Base-by-base conservation (phyloP, 202 grass and related monocot genomes). In the Carex sylvatica region DNA sequence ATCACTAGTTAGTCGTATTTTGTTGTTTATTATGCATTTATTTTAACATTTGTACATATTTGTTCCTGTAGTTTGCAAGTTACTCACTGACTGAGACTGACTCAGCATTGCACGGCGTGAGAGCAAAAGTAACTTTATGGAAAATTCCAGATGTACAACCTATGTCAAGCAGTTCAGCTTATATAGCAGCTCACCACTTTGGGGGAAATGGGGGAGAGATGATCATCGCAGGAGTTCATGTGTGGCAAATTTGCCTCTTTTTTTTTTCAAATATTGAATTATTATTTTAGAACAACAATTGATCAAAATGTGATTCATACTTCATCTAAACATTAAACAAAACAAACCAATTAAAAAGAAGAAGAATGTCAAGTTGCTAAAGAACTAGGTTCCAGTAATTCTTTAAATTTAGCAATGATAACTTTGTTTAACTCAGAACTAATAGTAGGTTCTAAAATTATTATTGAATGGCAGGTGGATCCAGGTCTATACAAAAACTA, bases 181-280 rank as follows among this genome's bases (percentile, higher is more conserved):
- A 60, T 2, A 79, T 79, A 55, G 76, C 31, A 59, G 51, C 53
- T 20, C 35, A 44, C 2, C 10, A 11, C 36, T 70, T 11, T 14
- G 61, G 24, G 0, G 24, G 30, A 30, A 64, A 64, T 14, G 61
- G 61, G 23, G 24, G 5, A 13, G 73, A 77, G 33, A 58, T 7
- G 4, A 79, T 79, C 35, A 28, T 54, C 19, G 76, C 76, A 61
- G 76, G 76, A 60, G 18, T 79, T 79, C 76, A 62, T 44, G 76
- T 79, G 61, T 79, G 55, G 6, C 0, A 64, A 30, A 63, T 63
- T 24, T 63, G 6, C 60, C 8, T 28, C 5, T 13, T 13, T 30
- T 64, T 64, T 64, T 64, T 64, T 64, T 15, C 61, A 30, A 64
- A 30, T 8, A 18, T 56, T 33, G 9, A 54, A 28, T 5, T 77